phyloP scores from a whole-genome alignment of 75 land plant species.

The Pinus taeda region DNA sequence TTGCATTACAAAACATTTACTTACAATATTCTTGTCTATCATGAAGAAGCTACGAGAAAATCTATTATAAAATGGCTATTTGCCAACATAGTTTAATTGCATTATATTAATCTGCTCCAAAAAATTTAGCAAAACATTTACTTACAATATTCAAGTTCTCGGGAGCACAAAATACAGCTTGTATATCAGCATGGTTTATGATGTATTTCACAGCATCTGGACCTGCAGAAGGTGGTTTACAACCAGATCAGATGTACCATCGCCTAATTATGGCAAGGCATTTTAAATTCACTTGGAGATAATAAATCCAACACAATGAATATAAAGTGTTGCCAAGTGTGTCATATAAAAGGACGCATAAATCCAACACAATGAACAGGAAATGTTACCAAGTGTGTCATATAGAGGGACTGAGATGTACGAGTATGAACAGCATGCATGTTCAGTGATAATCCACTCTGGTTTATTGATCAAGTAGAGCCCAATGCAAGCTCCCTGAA shows the following conservation, averaged over 20 bases:
- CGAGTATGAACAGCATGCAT: constrained; percentile 95
- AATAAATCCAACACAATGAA: no score
- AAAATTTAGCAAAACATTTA: neutral
- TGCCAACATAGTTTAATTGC: no score
- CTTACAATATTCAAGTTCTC: constrained; percentile 82
- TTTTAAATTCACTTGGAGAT: no score
- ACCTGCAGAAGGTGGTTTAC: constrained; percentile 45
- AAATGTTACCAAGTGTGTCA: constrained; percentile 84
- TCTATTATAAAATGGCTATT: no score
- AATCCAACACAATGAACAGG: no score
- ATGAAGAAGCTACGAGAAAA: no score
- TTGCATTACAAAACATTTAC: no score
- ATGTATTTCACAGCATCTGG: constrained; percentile 96
- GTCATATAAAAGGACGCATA: constrained; percentile 93
- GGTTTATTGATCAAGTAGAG: constrained; percentile 92
- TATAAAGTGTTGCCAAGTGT: constrained; percentile 66
- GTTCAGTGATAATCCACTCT: constrained; percentile 94
- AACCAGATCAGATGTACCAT: no score
- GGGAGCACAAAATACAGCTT: constrained; percentile 87
- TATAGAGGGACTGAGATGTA: constrained; percentile 93
- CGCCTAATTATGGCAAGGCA: no score
- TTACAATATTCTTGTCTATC: no score
- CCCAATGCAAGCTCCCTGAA: constrained; percentile 81
- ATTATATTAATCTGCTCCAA: no score
- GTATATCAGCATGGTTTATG: constrained; percentile 76